phyloP scores from a whole-genome alignment of 2,329 filamentous ascomycete genomes.

The Epichloe baconii region DNA sequence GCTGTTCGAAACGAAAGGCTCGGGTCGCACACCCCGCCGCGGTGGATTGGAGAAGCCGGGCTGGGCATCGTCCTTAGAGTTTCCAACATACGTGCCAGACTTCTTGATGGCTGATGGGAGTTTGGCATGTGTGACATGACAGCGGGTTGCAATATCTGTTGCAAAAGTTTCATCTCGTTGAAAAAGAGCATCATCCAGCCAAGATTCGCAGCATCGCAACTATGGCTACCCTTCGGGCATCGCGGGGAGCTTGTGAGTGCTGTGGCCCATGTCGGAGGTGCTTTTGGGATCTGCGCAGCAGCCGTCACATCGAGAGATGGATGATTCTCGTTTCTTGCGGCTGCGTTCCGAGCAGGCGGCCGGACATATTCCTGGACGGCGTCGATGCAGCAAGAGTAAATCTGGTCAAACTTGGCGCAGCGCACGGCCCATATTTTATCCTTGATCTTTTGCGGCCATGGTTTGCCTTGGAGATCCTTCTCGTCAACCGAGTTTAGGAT shows the following conservation, averaged over 20 bases:
- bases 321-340: slow-evolving; percentile 8
- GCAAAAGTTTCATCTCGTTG: slow-evolving; percentile 32
- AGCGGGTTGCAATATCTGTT: slow-evolving; percentile 25
- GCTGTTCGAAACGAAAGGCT: slow-evolving; percentile 32
- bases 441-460: slow-evolving; percentile 34
- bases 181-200: slow-evolving; percentile 41
- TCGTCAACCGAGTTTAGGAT: slow-evolving; percentile 33
- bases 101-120: slow-evolving; percentile 19
- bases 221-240: slow-evolving; percentile 35
- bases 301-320: slow-evolving; percentile 11
- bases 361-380: slow-evolving; percentile 34
- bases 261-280: slow-evolving; percentile 8
- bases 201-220: slow-evolving; percentile 38
- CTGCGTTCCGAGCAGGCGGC: slow-evolving; percentile 12
- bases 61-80: slow-evolving; percentile 30
- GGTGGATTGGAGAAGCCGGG: slow-evolving; percentile 27
- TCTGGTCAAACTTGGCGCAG: slow-evolving; percentile 36
- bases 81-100: slow-evolving; percentile 32
- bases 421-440: slow-evolving; percentile 36
- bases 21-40: slow-evolving; percentile 35
- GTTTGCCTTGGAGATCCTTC: slow-evolving; percentile 27
- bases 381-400: slow-evolving; percentile 30
- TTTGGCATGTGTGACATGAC: slow-evolving; percentile 13
- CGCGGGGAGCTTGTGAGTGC: slow-evolving; percentile 26
- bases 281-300: slow-evolving; percentile 8